Evolutionary conservation across 176 grass and related monocot genomes (phyloP).

Genomic region (Hyparrhenia diplandra): DNA sequence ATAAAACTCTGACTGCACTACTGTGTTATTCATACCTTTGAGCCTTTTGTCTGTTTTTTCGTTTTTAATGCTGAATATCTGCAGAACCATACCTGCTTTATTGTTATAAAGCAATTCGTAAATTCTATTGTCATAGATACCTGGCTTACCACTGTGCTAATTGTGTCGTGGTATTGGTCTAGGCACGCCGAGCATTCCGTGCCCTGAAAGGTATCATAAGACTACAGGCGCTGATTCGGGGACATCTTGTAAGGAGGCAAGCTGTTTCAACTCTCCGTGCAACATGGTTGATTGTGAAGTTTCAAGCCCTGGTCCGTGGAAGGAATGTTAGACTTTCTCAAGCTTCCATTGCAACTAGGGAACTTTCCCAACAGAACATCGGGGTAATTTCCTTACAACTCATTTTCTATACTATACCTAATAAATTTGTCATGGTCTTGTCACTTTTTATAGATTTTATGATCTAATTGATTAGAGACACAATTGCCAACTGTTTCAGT

Average conservation of each 20-base stretch:
- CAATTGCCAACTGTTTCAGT: neutral
- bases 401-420: neutral
- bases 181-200: slow-evolving; percentile 78
- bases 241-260: slow-evolving; percentile 88
- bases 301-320: slow-evolving; percentile 71
- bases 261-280: slow-evolving; percentile 72
- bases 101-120: neutral
- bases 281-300: slow-evolving; percentile 71
- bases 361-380: slow-evolving; percentile 27
- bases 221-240: slow-evolving; percentile 77
- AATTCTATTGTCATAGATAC: neutral
- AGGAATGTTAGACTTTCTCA: slow-evolving; percentile 51
- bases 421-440: neutral
- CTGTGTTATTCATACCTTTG: neutral
- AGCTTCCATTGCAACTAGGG: slow-evolving; percentile 7
- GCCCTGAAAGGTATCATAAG: slow-evolving; percentile 80
- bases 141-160: neutral
- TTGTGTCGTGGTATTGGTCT: neutral
- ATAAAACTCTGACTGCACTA: neutral
- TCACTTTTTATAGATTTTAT: neutral
- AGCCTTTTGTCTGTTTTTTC: neutral
- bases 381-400: slow-evolving; percentile 24
- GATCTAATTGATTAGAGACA: neutral
- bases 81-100: neutral
- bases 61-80: neutral